Base-by-base conservation (phyloP, 2,329 filamentous ascomycete genomes). In the Phialophora tarda region DNA sequence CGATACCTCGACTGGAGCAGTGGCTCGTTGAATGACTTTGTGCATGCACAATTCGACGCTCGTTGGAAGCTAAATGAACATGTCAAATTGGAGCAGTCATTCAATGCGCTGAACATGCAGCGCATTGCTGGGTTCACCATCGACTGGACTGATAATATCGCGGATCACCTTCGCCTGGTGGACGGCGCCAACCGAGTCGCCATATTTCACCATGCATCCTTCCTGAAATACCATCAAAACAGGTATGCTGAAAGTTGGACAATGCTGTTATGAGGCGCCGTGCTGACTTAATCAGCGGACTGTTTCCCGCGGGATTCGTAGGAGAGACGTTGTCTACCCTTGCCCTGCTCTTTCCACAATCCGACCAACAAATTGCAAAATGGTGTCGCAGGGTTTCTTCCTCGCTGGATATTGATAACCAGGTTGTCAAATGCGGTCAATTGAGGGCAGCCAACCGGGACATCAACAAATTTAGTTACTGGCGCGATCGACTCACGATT, bases 401-500 rank as follows among this genome's bases (percentile, higher is more conserved):
- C 28, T 26, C 55, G 44, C 30, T 70, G 63, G 65, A 71, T 66
- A 44, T 79, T 38, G 78, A 81, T 63, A 47, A 17, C 4, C 64
- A 71, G 4, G 62, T 76, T 0, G 59, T 71, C 0, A 66, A 68
- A 1, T 76, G 77, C 34, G 76, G 76, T 0, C 74, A 70, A 5
- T 71, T 82, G 2, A 72, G 69, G 32, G 68, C 74, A 6, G 73
- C 78, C 2, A 38, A 47, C n/a, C 30, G 60, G 17, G n/a, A 57
- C 23, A 73, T 79, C 6, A 74, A 76, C 17, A 71, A 71, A 1
- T 80, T 81, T 62, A 60, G 53, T 0, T 79, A 77, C 70, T 83
- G 82, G 81, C 75, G 76, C 26, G 80, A 84, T 50, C 75, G 78
- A 0, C 71, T 84, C 0, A 74, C 80, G 0, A 77, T 79, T 0